Evolutionary conservation across 2,329 filamentous ascomycete genomes (phyloP), one percentile per base, ranked within the genome.

Genomic region (Neonectria magnoliae): DNA sequence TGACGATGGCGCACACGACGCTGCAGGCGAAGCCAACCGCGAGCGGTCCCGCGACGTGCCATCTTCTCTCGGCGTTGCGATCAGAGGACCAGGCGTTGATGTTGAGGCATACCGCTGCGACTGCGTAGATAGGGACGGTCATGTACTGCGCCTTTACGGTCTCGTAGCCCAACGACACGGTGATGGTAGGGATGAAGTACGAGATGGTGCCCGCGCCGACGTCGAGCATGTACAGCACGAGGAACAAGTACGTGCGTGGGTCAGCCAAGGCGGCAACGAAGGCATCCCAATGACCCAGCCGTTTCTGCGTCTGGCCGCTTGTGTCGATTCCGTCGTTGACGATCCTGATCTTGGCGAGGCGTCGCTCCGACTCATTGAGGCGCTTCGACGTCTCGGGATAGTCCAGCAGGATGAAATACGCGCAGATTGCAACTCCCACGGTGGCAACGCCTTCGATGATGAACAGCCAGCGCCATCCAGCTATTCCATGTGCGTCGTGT

Each of bases 181-280:
- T 82, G 18, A 87, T 80, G 0, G 83, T 85, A 0, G 84, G 84
- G 66, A 85, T 85, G 69, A 86, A 87, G 75, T 87, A 87, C 7
- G 82, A 84, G 18, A 86, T 80, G 0, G 83, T 77, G 52, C 81
- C 82, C 1, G 83, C 82, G 3, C 85, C 83, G 16, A 77, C 67
- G 50, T 76, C 68, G 6, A 84, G 80, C 78, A 86, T 84, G 70
- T 84, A 86, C 3, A 84, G 81, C 1, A 84, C 59, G 13, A 84
- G 79, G 62, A 87, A 81, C 3, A 82, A 71, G 65, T 82, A 85
- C 0, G 83, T 83, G 1, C 62, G 68, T 0, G 60, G 63, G 20
- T 69, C 66, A 0, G 36, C 11, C 0, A 70, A 42, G 6, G 65
- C 61, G 2, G 64, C 64, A 2, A 60, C 42, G 13, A 69, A 62